Conservation (phyloP, 345 rosid species). For the Luvunga scandens region DNA sequence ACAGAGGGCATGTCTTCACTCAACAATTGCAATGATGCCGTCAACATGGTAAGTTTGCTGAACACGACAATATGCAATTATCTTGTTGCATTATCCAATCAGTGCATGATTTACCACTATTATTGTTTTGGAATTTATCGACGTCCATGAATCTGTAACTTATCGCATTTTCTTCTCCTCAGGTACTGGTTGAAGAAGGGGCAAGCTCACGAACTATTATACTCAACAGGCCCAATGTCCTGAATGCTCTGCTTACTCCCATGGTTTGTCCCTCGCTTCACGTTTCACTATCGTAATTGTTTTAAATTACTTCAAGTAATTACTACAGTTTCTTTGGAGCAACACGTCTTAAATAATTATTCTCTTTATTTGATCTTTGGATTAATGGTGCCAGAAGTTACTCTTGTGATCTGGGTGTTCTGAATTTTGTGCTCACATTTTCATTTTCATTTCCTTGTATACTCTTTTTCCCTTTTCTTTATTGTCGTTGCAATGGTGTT, state of each 20-base stretch:
- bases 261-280: constrained; percentile 5
- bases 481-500: neutral
- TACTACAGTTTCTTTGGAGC: no score
- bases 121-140: neutral
- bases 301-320: no score
- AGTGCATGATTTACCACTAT: neutral
- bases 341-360: neutral
- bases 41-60: constrained; percentile 7
- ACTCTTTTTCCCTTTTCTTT: no score
- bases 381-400: neutral
- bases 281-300: neutral
- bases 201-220: constrained; percentile 20
- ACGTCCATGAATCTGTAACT: neutral
- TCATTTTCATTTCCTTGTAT: neutral
- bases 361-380: neutral
- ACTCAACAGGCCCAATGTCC: constrained; percentile 23
- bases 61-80: neutral
- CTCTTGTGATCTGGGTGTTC: neutral
- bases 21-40: neutral
- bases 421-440: neutral
- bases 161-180: neutral
- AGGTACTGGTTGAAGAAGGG: constrained; percentile 21
- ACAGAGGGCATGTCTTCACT: constrained; percentile 13
- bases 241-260: constrained; percentile 21
- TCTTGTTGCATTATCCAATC: neutral